Conservation (phyloP, 805 yeast genomes). For the Teunomyces cretensis region DNA sequence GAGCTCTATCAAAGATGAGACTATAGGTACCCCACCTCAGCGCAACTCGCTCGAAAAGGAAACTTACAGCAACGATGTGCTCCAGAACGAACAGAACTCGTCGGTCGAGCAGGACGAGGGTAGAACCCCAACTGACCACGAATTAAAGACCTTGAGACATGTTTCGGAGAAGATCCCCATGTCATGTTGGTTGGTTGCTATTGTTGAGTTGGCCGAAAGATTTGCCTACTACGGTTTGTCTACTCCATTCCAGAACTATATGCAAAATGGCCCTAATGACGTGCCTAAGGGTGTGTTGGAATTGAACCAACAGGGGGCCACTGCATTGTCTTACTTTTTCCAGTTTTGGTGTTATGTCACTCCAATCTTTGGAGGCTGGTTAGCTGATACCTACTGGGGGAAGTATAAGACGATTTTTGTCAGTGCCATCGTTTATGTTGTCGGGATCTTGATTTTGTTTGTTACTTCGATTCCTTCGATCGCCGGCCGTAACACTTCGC, state of each 20-base stretch:
- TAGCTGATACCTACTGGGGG: slow-evolving; percentile 75
- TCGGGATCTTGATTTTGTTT: slow-evolving; percentile 64
- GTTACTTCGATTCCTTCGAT: slow-evolving; percentile 68
- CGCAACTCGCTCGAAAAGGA: background rate
- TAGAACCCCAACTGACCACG: slow-evolving; percentile 53
- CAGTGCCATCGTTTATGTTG: slow-evolving; percentile 57
- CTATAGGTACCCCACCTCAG: background rate
- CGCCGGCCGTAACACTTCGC: slow-evolving; percentile 47
- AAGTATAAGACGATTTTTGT: slow-evolving; percentile 66
- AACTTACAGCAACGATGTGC: background rate
- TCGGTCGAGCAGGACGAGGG: slow-evolving; percentile 26
- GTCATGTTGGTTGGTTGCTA: slow-evolving; percentile 61
- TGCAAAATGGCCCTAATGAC: slow-evolving; percentile 54
- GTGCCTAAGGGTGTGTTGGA: slow-evolving; percentile 54
- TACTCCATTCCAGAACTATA: slow-evolving; percentile 76
- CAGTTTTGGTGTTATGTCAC: slow-evolving; percentile 83
- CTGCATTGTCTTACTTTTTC: slow-evolving; percentile 71
- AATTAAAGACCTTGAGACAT: slow-evolving; percentile 50
- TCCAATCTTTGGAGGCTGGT: slow-evolving; percentile 73
- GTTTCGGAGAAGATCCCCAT: slow-evolving; percentile 52
- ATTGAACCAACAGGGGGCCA: slow-evolving; percentile 61
- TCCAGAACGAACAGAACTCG: slow-evolving; percentile 2
- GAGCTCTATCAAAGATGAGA: background rate
- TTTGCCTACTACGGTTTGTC: slow-evolving; percentile 78
- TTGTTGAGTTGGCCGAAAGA: slow-evolving; percentile 80